Percentiles rank a stretch among this genome's conserved stretches.
phyloP scores from a whole-genome alignment of 176 grass and related monocot species.

The Pontederia crassipes region DNA sequence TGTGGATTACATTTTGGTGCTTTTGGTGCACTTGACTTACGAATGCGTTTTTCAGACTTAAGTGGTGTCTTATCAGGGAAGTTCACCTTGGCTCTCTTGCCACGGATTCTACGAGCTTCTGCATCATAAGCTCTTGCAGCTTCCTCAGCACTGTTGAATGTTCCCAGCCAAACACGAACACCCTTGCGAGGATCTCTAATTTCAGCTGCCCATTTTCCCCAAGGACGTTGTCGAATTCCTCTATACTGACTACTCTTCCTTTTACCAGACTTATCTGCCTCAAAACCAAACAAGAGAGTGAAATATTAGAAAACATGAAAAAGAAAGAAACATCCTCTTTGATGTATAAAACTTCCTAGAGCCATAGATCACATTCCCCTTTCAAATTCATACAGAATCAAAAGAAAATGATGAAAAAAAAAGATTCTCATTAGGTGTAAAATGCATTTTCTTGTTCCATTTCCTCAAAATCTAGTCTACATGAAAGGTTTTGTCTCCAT shows the following conservation, averaged over 20 bases:
- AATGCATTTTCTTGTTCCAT: too few relatives aligned
- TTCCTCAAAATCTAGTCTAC: too few relatives aligned
- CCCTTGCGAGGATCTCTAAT: constrained; percentile 4
- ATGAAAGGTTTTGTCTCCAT: too few relatives aligned
- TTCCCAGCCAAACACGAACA: not conserved
- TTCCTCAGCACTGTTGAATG: not conserved
- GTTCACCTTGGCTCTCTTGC: constrained; percentile 1
- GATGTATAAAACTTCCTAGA: too few relatives aligned
- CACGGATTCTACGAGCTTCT: not conserved
- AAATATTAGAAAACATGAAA: too few relatives aligned
- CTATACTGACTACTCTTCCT: not conserved
- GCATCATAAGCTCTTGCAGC: not conserved
- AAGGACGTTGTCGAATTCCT: not conserved
- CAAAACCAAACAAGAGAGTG: too few relatives aligned
- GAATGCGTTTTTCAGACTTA: not conserved
- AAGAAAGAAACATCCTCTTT: too few relatives aligned
- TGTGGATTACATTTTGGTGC: not conserved
- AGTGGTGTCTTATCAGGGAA: not conserved
- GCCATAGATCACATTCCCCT: too few relatives aligned
- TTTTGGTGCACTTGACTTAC: not conserved
- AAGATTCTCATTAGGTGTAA: too few relatives aligned
- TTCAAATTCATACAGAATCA: too few relatives aligned
- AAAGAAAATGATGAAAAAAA: too few relatives aligned
- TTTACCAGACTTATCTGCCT: not conserved
- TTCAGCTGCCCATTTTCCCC: not conserved